Evolutionary conservation across 176 grass and related monocot species (phyloP).

Genomic region (Eleusine coracana): DNA sequence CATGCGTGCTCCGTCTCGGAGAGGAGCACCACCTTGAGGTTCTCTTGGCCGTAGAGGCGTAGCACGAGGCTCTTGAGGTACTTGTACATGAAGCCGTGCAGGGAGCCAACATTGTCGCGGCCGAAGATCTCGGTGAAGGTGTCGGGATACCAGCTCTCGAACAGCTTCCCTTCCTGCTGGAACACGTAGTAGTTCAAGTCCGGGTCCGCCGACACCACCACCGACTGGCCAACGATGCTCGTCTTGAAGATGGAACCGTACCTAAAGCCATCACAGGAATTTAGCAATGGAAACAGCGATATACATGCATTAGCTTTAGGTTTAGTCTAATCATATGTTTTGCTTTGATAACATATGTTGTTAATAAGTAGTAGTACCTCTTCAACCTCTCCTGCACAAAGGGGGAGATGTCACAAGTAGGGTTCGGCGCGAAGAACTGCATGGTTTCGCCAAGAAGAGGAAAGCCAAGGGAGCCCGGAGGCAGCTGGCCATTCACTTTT

Average conservation of each 20-base stretch:
- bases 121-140: slow-evolving; percentile 92
- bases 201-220: slow-evolving; percentile 74
- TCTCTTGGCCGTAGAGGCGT: slow-evolving; percentile 71
- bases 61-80: slow-evolving; percentile 82
- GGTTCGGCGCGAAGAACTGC: slow-evolving; percentile 73
- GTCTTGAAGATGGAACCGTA: slow-evolving; percentile 83
- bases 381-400: slow-evolving; percentile 62
- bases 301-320: background rate
- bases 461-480: slow-evolving; percentile 73
- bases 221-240: slow-evolving; percentile 61
- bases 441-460: slow-evolving; percentile 65
- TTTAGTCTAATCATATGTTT: background rate
- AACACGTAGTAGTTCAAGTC: slow-evolving; percentile 75
- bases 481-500: slow-evolving; percentile 51
- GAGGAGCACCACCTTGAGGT: slow-evolving; percentile 57
- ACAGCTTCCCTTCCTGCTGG: slow-evolving; percentile 85
- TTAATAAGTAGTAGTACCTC: slow-evolving; percentile 16
- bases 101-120: slow-evolving; percentile 69
- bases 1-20: slow-evolving; percentile 60
- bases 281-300: background rate
- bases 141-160: slow-evolving; percentile 90
- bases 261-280: background rate
- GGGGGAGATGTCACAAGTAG: slow-evolving; percentile 65
- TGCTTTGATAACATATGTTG: background rate
- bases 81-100: slow-evolving; percentile 92